Base-by-base conservation (phyloP, 257 asterid species). In the Plantago ovata region DNA sequence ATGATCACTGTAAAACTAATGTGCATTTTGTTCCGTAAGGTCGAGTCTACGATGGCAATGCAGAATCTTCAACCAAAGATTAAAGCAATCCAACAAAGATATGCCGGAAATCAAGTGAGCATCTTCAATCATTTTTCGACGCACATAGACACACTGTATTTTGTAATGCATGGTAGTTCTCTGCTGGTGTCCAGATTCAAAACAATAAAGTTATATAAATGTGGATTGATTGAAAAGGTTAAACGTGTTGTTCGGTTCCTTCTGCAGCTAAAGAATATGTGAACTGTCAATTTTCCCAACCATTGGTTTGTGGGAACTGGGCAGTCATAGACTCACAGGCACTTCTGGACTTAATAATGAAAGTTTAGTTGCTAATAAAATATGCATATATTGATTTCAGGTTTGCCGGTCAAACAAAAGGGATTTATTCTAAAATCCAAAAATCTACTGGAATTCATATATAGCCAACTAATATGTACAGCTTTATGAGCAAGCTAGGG, bases 31-130 rank as follows among this genome's bases (percentile, higher is more conserved):
- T 52, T 59, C 56, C n/a, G 19, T 60, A 62, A 92, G 99, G 97
- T 93, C 63, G 99, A 93, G 75, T 93, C 99, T 12, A 89, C 97
- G 8, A 59, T 93, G 67, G 99, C 95, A 60, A 93, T 93, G 99
- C 99, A 93, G 84, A 93, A 81, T 79, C 96, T 93, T 67, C 99
- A 93, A 75, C 99, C 99, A 61, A 93, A 93, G 80, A 74, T 93
- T 70, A 93, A 93, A 80, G 97, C 99, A 3, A 93, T 93, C 68
- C 99, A 93, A 69, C 86, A 89, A 78, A 73, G 97, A 83, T 89
- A 89, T 81, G 87, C 94, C 13, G 99, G 99, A 72, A 93, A 93
- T 78, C 97, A 93, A 84, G 99, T 86, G 61, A 71, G 75, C 41
- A 42, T 54, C 64, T 53, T 20, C 38, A 18, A 55, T 49, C 6